A percentile compares a stretch with the other conserved stretches of the same genome.
Evolutionary conservation across 2,329 filamentous ascomycete genomes (phyloP).

Genomic region (Colletotrichum cuscutae): DNA sequence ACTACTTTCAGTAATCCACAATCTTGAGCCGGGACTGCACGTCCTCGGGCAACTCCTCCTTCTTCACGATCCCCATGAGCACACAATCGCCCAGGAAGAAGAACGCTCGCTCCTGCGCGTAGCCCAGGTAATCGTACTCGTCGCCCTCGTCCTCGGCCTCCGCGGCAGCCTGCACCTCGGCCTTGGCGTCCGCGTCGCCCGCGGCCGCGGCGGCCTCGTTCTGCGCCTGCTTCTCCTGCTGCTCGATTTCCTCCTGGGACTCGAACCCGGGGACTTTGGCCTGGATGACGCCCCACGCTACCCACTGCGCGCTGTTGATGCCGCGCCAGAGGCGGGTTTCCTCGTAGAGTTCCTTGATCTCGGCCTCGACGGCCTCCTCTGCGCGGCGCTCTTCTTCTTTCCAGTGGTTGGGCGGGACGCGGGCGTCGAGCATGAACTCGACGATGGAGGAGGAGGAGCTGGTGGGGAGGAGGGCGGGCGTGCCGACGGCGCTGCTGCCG

Average conservation of each 20-base stretch:
- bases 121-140: conserved; percentile 92
- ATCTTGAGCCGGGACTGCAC: conserved; percentile 74
- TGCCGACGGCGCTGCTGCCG: conserved; percentile 41
- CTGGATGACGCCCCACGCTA: conserved; percentile 96
- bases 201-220: conserved; percentile 39
- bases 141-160: conserved; percentile 65
- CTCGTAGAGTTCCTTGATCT: conserved; percentile 76
- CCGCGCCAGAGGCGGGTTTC: conserved; percentile 88
- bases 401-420: conserved; percentile 64
- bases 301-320: conserved; percentile 90
- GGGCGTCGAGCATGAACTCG: conserved; percentile 87
- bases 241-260: conserved; percentile 46
- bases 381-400: conserved; percentile 70
- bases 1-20: conserved; percentile 65
- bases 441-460: conserved; percentile 63
- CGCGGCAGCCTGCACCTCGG: conserved; percentile 34
- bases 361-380: conserved; percentile 72
- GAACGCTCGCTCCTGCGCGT: conserved; percentile 88
- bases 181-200: conserved; percentile 40
- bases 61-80: conserved; percentile 76
- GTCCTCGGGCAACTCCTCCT: conserved; percentile 80
- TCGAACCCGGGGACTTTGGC: conserved; percentile 84
- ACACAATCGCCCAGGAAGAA: conserved; percentile 97
- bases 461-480: conserved; percentile 49
- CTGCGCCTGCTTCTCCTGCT: conserved; percentile 38